Percentiles rank a stretch among this genome's conserved stretches.
phyloP scores from a whole-genome alignment of 257 asterid species.

The Marsdenia floribunda region DNA sequence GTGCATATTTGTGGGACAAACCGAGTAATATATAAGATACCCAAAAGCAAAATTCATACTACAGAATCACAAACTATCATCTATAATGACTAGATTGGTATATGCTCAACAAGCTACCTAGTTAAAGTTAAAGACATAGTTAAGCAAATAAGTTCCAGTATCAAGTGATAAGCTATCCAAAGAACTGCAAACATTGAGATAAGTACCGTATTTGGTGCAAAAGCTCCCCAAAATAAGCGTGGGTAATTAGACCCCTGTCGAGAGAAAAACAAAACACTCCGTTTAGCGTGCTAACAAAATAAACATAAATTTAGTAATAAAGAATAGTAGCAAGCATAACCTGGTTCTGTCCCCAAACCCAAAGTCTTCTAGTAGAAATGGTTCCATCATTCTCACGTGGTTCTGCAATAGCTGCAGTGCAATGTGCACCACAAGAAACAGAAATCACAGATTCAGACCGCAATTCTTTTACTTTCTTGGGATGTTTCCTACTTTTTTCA shows the following conservation, averaged over 20 bases:
- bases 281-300: constrained; percentile 1
- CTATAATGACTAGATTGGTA: background rate
- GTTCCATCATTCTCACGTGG: constrained; percentile 86
- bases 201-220: constrained; percentile 65
- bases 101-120: background rate
- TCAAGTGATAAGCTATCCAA: background rate
- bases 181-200: background rate
- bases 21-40: background rate
- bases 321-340: constrained; percentile 26
- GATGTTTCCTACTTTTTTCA: constrained; percentile 62
- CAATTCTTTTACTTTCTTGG: constrained; percentile 69
- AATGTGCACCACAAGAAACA: constrained; percentile 91
- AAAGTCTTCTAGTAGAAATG: constrained; percentile 58
- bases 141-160: background rate
- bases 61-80: background rate
- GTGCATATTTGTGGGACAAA: background rate
- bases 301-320: constrained; percentile 10
- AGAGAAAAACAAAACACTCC: constrained; percentile 3
- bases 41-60: background rate
- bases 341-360: constrained; percentile 99
- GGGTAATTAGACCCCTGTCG: constrained; percentile 74
- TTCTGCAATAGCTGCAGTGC: constrained; percentile 87
- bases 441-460: constrained; percentile 73
- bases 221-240: constrained; percentile 78
- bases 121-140: background rate